Percentiles rank a stretch among this genome's conserved stretches.
Conservation (phyloP, 2,329 filamentous ascomycete genomes). For the Venturia pyrina region DNA sequence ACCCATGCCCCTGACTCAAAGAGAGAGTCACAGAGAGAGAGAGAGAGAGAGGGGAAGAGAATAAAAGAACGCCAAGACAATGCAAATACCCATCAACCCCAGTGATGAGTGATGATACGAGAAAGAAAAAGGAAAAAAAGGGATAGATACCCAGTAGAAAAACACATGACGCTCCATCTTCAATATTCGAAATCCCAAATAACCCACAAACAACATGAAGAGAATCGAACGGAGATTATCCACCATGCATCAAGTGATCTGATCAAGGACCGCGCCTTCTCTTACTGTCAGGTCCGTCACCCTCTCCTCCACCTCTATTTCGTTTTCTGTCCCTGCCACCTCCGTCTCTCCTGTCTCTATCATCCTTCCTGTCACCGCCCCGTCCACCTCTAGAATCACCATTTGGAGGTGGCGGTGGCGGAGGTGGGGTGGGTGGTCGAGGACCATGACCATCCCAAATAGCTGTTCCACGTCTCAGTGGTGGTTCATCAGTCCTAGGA, state of each 20-base stretch:
- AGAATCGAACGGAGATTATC: neutral
- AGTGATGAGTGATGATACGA: neutral
- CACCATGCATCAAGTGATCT: neutral
- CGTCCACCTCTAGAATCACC: slow-evolving; percentile 8
- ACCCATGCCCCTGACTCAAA: neutral
- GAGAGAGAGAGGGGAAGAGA: neutral
- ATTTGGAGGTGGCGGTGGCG: slow-evolving; percentile 9
- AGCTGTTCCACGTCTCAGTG: slow-evolving; percentile 3
- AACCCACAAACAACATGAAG: neutral
- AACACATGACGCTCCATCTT: neutral
- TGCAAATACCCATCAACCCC: neutral
- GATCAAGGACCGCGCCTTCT: slow-evolving; percentile 11
- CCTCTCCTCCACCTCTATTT: slow-evolving; percentile 4
- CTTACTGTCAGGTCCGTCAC: slow-evolving; percentile 12
- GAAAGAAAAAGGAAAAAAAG: neutral
- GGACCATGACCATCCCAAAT: slow-evolving; percentile 2
- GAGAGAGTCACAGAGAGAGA: neutral
- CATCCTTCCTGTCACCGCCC: slow-evolving; percentile 13
- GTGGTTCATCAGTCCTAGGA: neutral
- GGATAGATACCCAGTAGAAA: neutral
- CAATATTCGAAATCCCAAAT: neutral
- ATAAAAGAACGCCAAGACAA: neutral
- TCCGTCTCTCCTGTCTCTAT: slow-evolving; percentile 13
- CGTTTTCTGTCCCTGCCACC: slow-evolving; percentile 13
- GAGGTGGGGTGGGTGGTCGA: neutral